These are phyloP conservation scores for Trichophyton schoenleinii DNA, from an alignment of 2,329 filamentous ascomycete species.

Conservation along the genomic window DNA sequence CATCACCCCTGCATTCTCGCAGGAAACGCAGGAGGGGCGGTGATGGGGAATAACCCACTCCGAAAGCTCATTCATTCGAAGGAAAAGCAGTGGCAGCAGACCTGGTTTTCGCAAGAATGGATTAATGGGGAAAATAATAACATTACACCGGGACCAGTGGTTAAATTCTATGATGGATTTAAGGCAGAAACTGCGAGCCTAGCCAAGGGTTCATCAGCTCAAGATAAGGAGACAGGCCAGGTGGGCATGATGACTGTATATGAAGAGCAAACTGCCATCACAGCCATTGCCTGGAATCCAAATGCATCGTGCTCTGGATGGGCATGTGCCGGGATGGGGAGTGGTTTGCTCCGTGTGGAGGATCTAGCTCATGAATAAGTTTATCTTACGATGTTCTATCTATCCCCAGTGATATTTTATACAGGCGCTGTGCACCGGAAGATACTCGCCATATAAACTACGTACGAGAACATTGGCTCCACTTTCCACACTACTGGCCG, in stretches of 20 bases:
- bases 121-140: constrained; percentile 14
- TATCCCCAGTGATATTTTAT: neutral
- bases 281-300: constrained; percentile 55
- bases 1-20: constrained; percentile 44
- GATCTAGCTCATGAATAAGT: constrained; percentile 41
- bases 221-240: constrained; percentile 17
- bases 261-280: constrained; percentile 52
- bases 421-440: neutral
- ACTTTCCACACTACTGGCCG: no score
- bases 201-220: constrained; percentile 21
- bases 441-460: neutral
- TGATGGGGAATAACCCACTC: constrained; percentile 41
- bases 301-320: constrained; percentile 54
- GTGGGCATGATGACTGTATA: constrained; percentile 36
- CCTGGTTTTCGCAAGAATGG: constrained; percentile 49
- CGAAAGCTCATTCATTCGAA: constrained; percentile 40
- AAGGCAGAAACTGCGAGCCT: constrained; percentile 28
- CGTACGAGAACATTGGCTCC: no score
- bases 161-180: constrained; percentile 35
- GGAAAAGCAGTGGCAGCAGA: constrained; percentile 40
- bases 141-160: constrained; percentile 22
- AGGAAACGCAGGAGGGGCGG: constrained; percentile 41
- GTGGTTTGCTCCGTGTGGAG: constrained; percentile 53
- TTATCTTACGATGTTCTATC: neutral
- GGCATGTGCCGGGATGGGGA: constrained; percentile 54